Base-by-base conservation (phyloP, 2,329 filamentous ascomycete species). In the Biscogniauxia sp. region DNA sequence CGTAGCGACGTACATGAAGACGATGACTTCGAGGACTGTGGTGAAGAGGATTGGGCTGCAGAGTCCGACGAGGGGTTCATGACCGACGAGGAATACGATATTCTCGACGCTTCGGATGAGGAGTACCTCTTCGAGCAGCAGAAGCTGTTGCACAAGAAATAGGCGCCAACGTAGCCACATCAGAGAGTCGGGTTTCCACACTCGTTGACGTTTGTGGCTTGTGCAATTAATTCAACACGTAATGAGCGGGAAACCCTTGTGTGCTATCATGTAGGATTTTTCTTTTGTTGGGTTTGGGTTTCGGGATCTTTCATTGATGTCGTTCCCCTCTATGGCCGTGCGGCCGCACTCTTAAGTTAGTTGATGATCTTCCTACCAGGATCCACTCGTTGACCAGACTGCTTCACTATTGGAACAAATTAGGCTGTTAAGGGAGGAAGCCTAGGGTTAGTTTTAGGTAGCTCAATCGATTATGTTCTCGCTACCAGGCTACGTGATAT, bases 11-110 rank as follows among this genome's bases (percentile, higher is more conserved):
- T 61, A 49, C 72, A 78, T 53, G 75, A 75, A 17, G 81, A 83
- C 19, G 82, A 86, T 20, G 78, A 82, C 53, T 81, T 80, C 53
- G 81, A 83, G 64, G 82, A 84, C 54, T 82, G 80, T 63, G 79
- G 76, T 37, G 80, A 83, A 57, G 81, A 86, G n/a, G 88, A 88
- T 53, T 87, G 84, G 80, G 77, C 76, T n/a, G 80, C 80, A 45
- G 82, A 86, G n/a, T 84, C 83, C 1, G 86, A 88, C 13, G 87
- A 90, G 62, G 91, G 89, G 13, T 97, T 97, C 82, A 79, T 96
- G 81, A 98, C 95, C 0, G 95, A 99, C 66, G 95, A 98, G 75
- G 95, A 99, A 78, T 99, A 98, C 75, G 95, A 99, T 71, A 93
- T 98, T 66, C 86, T 98, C 53, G 93, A 97, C 78, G 94, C 93